Evolutionary conservation across 2,329 filamentous ascomycete genomes (phyloP).

Genomic region (Paecilomyces dactylethromorphus): DNA sequence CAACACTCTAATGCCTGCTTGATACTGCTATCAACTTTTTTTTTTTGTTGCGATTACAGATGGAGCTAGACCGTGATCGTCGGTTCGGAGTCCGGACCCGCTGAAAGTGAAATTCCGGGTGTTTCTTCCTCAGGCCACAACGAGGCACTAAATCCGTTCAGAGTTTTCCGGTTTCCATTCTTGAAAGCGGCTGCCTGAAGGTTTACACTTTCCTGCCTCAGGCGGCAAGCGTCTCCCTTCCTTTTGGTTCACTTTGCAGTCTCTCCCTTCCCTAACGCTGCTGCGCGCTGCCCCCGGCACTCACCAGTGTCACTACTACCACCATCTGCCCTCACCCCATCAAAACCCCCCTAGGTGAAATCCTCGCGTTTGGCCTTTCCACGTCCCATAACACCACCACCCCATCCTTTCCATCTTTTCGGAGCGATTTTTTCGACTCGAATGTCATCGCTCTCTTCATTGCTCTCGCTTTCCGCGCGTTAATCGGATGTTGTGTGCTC

Average conservation of each 20-base stretch:
- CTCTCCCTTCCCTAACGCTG: conserved; percentile 2
- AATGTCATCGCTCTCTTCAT: conserved; percentile 33
- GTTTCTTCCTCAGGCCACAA: not conserved
- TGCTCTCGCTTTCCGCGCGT: conserved; percentile 37
- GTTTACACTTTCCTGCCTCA: conserved; percentile 7
- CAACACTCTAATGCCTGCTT: not conserved
- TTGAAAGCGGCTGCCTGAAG: not conserved
- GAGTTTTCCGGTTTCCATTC: not conserved
- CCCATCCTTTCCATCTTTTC: conserved; percentile 36
- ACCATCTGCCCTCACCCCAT: conserved; percentile 13
- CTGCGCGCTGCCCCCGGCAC: not conserved
- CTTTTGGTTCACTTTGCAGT: not conserved
- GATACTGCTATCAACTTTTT: conserved; percentile 6
- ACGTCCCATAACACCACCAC: conserved; percentile 33
- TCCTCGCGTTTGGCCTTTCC: conserved; percentile 22
- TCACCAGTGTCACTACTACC: not conserved
- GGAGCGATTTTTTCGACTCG: conserved; percentile 39
- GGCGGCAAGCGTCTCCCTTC: conserved; percentile 4
- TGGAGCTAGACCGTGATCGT: conserved; percentile 1
- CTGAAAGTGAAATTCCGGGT: conserved; percentile 1
- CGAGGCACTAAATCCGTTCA: not conserved
- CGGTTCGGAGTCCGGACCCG: not conserved
- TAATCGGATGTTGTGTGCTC: conserved; percentile 45
- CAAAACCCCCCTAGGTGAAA: conserved; percentile 22
- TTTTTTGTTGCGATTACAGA: conserved; percentile 6